Base-by-base conservation (phyloP, 1,284 basidiomycete species). In the Exobasidium cylindrosporum region DNA sequence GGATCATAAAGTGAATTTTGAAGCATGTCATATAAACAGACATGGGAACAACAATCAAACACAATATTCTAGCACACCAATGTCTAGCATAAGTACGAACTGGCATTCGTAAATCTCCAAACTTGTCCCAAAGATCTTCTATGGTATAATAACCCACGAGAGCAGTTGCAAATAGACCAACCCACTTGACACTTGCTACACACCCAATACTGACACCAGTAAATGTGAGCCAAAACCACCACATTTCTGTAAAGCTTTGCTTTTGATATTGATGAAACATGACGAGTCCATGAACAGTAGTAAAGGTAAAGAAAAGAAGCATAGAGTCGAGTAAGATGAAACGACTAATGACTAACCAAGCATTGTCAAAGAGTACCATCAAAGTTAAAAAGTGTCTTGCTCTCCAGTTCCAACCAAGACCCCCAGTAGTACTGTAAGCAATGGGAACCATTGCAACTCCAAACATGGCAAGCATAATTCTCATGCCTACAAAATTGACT, bases 241-340 rank as follows among this genome's bases (percentile, higher is more conserved):
- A 98, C 76, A 94, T 91, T 67, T 90, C 84, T 31, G 90, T 88
- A 80, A 98, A 98, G 0, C 94, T 86, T 88, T 89, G 87, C 74
- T 89, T 89, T 83, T 95, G 91, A 81, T 96, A 89, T 78, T 95
- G 95, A 81, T 97, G 92, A 82, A 98, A 97, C 81, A 94, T 97
- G 61, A 92, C 88, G 57, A 98, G 84, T 79, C 90, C 93, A 81
- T 96, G 94, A 66, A 95, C 90, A 35, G 94, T 95, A 74, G 91
- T 89, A 83, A 97, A 93, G 29, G 95, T 98, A 83, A 98, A 98
- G 85, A 94, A 96, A 50, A 98, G 84, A 11, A 98, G 84, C 92
- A 98, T 97, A 29, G 95, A 94, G 80, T 98, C 95, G 76, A 98
- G 85, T 57, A 98, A 86, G 82, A 98, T 95, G 81, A 98, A 98